Evolutionary conservation across 192 early-diverging fungal genomes (phyloP).

Genomic region (Podila clonocystis): DNA sequence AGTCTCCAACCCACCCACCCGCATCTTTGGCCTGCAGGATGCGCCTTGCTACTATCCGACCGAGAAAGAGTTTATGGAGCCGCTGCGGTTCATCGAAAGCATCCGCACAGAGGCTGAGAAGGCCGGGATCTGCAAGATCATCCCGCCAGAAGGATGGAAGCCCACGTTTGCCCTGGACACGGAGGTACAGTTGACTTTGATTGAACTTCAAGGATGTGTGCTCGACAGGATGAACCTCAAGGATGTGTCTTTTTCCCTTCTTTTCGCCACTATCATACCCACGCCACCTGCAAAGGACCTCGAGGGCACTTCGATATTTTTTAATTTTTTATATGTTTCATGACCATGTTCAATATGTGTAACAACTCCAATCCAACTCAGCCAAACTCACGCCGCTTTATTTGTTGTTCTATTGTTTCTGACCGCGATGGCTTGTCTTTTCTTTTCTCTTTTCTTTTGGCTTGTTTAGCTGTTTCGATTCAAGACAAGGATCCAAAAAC

Average conservation of each 20-base stretch:
- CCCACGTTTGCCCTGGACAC: slow-evolving; percentile 90
- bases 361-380: no score
- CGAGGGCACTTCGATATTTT: background rate
- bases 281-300: background rate
- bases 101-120: slow-evolving; percentile 81
- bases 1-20: slow-evolving; percentile 28
- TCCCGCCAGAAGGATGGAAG: slow-evolving; percentile 88
- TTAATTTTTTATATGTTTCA: background rate
- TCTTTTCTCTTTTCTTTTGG: background rate
- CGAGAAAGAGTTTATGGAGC: slow-evolving; percentile 82
- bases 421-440: no score
- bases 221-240: no score
- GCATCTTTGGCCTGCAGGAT: slow-evolving; percentile 77
- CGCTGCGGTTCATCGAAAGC: slow-evolving; percentile 84
- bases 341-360: slow-evolving; percentile 3
- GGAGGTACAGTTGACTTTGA: slow-evolving; percentile 54
- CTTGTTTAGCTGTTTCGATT: slow-evolving; percentile 82
- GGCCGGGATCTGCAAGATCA: slow-evolving; percentile 92
- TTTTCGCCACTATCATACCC: background rate
- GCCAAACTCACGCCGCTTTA: no score
- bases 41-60: slow-evolving; percentile 88
- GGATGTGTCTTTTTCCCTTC: background rate
- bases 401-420: no score
- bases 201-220: background rate
- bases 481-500: slow-evolving; percentile 87